Conservation (phyloP, 2,329 filamentous ascomycete genomes). For the Claviceps purpurea region DNA sequence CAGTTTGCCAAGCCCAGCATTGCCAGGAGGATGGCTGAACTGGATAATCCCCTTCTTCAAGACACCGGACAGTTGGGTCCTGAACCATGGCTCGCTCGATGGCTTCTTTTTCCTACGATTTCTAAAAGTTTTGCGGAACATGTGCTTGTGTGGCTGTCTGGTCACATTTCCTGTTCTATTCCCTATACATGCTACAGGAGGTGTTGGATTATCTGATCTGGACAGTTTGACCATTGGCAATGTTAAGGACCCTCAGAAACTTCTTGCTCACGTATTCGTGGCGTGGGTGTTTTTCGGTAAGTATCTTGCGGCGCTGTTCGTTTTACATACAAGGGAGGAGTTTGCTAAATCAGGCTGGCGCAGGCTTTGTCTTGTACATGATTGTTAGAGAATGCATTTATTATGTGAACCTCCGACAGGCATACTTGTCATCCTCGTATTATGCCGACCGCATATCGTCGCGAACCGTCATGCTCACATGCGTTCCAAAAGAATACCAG, state of each 20-base stretch:
- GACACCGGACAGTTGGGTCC: constrained; percentile 60
- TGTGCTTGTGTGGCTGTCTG: constrained; percentile 70
- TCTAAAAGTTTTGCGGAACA: constrained; percentile 54
- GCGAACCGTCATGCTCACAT: constrained; percentile 77
- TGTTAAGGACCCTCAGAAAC: constrained; percentile 43
- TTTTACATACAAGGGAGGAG: neutral
- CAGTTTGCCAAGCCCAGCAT: constrained; percentile 44
- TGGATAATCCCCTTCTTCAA: constrained; percentile 57
- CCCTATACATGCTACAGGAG: constrained; percentile 77
- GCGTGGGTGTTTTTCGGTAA: constrained; percentile 60
- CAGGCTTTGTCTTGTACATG: constrained; percentile 76
- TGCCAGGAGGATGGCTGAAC: constrained; percentile 49
- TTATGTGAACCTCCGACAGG: constrained; percentile 86
- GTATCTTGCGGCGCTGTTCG: neutral
- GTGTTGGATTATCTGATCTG: constrained; percentile 49
- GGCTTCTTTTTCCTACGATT: constrained; percentile 81
- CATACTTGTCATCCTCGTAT: constrained; percentile 73
- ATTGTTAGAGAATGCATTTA: constrained; percentile 80
- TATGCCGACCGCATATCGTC: constrained; percentile 81
- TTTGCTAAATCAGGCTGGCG: neutral
- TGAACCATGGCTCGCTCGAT: constrained; percentile 86
- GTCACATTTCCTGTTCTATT: constrained; percentile 82
- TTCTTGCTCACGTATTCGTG: constrained; percentile 71
- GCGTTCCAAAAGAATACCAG: constrained; percentile 67
- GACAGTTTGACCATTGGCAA: constrained; percentile 73